These are phyloP conservation scores for Psidium friedrichsthalianum DNA, from an alignment of 345 rosid genomes.

Conservation along the genomic window DNA sequence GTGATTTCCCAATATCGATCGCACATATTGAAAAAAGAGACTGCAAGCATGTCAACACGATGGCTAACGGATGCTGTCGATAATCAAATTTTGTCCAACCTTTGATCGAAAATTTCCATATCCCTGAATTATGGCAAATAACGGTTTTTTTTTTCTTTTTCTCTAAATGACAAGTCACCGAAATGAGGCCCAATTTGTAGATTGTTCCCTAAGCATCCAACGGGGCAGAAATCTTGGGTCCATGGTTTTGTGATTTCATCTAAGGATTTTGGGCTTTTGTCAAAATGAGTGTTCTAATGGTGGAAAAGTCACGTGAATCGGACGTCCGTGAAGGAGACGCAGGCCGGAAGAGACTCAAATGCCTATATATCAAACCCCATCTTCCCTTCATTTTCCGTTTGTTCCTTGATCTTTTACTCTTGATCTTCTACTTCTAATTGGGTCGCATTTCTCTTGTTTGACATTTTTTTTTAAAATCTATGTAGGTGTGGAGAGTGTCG, in stretches of 20 bases:
- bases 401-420: neutral
- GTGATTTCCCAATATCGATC: neutral
- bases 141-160: neutral
- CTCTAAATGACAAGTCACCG: neutral
- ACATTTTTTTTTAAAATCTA: neutral
- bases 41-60: neutral
- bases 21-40: neutral
- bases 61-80: neutral
- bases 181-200: neutral
- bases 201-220: neutral
- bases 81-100: neutral
- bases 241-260: too few relatives aligned
- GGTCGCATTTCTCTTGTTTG: neutral
- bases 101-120: neutral
- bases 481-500: neutral
- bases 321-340: neutral
- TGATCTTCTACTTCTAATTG: neutral
- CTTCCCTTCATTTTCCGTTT: neutral
- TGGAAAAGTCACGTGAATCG: neutral
- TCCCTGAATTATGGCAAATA: neutral
- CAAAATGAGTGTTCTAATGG: neutral
- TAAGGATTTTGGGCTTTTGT: too few relatives aligned
- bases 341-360: neutral
- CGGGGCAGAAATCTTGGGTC: neutral
- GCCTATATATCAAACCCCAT: neutral